These are phyloP conservation scores for Gamsiella multidivaricata DNA, from an alignment of 192 early-diverging fungal genomes.

Conservation along the genomic window DNA sequence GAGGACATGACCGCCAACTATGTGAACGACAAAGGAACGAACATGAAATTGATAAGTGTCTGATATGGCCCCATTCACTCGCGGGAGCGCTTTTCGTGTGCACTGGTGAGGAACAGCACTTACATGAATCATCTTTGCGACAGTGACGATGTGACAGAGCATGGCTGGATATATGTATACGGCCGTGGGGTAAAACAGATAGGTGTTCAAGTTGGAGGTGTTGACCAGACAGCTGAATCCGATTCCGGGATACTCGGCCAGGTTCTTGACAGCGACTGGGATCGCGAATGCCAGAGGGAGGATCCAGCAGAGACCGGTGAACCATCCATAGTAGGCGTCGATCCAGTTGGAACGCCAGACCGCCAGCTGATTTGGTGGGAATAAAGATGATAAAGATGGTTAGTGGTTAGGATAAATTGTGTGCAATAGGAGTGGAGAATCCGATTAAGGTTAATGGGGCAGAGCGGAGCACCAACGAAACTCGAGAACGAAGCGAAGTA, in stretches of 20 bases:
- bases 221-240: slow-evolving; percentile 50
- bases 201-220: slow-evolving; percentile 30
- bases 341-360: slow-evolving; percentile 43
- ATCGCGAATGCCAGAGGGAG: slow-evolving; percentile 38
- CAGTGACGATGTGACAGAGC: slow-evolving; percentile 33
- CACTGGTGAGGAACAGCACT: not conserved
- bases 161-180: slow-evolving; percentile 49
- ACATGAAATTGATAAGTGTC: not conserved
- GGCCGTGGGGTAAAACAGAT: slow-evolving; percentile 46
- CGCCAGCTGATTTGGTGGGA: slow-evolving; percentile 5
- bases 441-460: not conserved
- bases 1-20: slow-evolving; percentile 44
- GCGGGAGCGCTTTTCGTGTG: too few species aligned
- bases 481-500: not conserved
- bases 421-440: not conserved
- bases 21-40: not conserved
- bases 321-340: slow-evolving; percentile 34
- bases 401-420: not conserved
- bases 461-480: not conserved
- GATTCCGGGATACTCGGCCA: slow-evolving; percentile 48
- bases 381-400: not conserved
- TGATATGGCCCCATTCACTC: not conserved
- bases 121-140: slow-evolving; percentile 51
- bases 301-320: slow-evolving; percentile 36
- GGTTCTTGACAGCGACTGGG: slow-evolving; percentile 38